Evolutionary conservation across 352 stramenopile species (phyloP), one percentile per base, ranked within the genome.

Genomic region (Phytophthora constricta): DNA sequence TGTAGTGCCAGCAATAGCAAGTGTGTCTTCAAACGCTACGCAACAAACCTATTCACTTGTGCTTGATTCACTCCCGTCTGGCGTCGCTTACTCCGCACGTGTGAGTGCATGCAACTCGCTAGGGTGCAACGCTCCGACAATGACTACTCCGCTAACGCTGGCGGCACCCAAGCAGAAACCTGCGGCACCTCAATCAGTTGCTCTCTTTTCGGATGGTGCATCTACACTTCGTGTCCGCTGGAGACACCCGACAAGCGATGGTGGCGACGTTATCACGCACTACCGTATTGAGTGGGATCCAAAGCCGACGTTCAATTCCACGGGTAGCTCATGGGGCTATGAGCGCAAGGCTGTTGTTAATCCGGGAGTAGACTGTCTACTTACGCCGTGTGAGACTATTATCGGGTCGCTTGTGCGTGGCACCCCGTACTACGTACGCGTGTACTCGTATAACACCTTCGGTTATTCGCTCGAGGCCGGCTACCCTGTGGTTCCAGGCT

Each of bases 211-310:
- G 0, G 86, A 93, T 37, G 78, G 79, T 5, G 80, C 84, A 10
- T 91, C 86, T 8, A 90, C 89, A 54, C 72, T 98, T 22, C 81
- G 80, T 5, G 70, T 98, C n/a, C 73, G 92, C 3, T 98, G 92
- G 82, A 89, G 82, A n/a, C 82, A 97, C 26, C 96, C 97, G 1
- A 27, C 74, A 2, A 97, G 92, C 58, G 86, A 98, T 63, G 97
- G 97, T 16, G 97, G 97, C 3, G 89, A 97, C 28, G 66, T 81
- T 0, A 90, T 99, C 43, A 96, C 91, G 8, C 97, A 98, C 63
- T 99, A 99, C 51, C 77, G 93, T 2, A 78, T 99, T 5, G 96
- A 99, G 73, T 99, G 97, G 97, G 97, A 99, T 61, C 66, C 74
- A 4, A 76, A 65, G 5, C 74, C 84, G 5, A 86, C 76, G n/a